Evolutionary conservation across 176 grass and related monocot genomes (phyloP).

Genomic region (Rhipidocladum racemiflorum): DNA sequence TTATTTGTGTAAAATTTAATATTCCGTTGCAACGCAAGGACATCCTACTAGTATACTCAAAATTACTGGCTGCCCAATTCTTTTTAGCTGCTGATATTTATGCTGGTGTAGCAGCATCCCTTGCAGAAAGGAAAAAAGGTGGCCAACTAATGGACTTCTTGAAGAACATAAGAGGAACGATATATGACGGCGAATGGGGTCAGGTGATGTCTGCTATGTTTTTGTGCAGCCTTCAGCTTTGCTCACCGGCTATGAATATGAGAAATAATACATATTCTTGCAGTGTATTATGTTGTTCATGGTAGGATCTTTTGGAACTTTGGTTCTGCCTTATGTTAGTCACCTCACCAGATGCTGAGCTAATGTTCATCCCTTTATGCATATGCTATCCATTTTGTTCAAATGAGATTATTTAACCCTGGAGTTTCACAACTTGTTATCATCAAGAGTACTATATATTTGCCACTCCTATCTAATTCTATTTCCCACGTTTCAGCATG

Average conservation of each 20-base stretch:
- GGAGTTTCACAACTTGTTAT: conserved; percentile 8
- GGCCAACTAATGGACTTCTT: conserved; percentile 88
- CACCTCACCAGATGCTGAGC: not conserved
- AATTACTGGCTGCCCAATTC: conserved; percentile 17
- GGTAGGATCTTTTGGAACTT: conserved; percentile 16
- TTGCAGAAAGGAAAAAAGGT: conserved; percentile 90
- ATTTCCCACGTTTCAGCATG: conserved; percentile 12
- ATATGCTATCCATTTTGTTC: conserved; percentile 5
- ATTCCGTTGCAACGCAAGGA: no score
- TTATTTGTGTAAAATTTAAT: no score
- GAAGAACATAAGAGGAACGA: conserved; percentile 95
- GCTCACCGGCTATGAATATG: not conserved
- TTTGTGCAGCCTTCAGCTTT: conserved; percentile 22
- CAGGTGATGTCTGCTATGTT: conserved; percentile 59
- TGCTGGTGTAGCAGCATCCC: conserved; percentile 80
- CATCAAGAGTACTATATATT: not conserved
- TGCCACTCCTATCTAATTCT: not conserved
- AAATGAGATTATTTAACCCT: not conserved
- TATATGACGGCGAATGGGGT: conserved; percentile 90
- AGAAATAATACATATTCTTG: conserved; percentile 22
- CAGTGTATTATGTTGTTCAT: conserved; percentile 13
- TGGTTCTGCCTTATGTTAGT: conserved; percentile 11
- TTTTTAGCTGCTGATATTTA: conserved; percentile 93
- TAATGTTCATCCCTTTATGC: not conserved
- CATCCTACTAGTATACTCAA: no score